phyloP scores from a whole-genome alignment of 2,329 filamentous ascomycete genomes.

The Fusarium nodosum region DNA sequence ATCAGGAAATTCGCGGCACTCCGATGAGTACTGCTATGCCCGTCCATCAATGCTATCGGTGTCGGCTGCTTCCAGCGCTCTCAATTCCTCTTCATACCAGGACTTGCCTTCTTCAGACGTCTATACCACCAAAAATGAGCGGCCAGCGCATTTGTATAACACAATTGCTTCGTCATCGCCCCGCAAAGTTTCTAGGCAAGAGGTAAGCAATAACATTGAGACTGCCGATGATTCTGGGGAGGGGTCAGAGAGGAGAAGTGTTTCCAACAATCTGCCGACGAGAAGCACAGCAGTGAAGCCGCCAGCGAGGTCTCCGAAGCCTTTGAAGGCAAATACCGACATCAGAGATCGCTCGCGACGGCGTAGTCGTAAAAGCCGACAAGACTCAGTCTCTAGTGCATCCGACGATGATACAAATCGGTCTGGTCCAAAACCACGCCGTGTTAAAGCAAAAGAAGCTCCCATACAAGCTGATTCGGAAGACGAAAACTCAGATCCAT shows the following conservation, averaged over 20 bases:
- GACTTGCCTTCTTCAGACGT: slow-evolving; percentile 42
- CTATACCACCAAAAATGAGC: slow-evolving; percentile 37
- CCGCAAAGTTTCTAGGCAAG: slow-evolving; percentile 40
- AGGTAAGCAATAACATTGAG: slow-evolving; percentile 31
- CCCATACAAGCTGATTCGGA: slow-evolving; percentile 60
- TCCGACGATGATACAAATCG: slow-evolving; percentile 47
- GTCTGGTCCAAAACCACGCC: slow-evolving; percentile 45
- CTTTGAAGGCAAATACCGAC: slow-evolving; percentile 32
- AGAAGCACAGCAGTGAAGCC: slow-evolving; percentile 39
- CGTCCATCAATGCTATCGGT: slow-evolving; percentile 65
- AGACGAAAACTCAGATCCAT: slow-evolving; percentile 62
- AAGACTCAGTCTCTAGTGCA: slow-evolving; percentile 46
- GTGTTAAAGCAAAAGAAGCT: slow-evolving; percentile 52
- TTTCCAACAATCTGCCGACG: slow-evolving; percentile 31
- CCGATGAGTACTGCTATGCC: slow-evolving; percentile 57
- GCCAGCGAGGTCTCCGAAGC: slow-evolving; percentile 26
- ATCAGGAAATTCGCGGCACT: slow-evolving; percentile 53
- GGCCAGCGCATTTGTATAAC: slow-evolving; percentile 20
- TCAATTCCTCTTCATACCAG: slow-evolving; percentile 56
- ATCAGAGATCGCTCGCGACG: slow-evolving; percentile 39
- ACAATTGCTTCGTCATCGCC: slow-evolving; percentile 27
- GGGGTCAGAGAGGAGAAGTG: slow-evolving; percentile 35
- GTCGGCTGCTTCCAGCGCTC: slow-evolving; percentile 69
- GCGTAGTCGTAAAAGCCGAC: slow-evolving; percentile 38
- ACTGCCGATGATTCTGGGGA: slow-evolving; percentile 45